These are phyloP conservation scores for Trichosporon coremiiforme DNA, from an alignment of 1,284 basidiomycete genomes.

Conservation along the genomic window DNA sequence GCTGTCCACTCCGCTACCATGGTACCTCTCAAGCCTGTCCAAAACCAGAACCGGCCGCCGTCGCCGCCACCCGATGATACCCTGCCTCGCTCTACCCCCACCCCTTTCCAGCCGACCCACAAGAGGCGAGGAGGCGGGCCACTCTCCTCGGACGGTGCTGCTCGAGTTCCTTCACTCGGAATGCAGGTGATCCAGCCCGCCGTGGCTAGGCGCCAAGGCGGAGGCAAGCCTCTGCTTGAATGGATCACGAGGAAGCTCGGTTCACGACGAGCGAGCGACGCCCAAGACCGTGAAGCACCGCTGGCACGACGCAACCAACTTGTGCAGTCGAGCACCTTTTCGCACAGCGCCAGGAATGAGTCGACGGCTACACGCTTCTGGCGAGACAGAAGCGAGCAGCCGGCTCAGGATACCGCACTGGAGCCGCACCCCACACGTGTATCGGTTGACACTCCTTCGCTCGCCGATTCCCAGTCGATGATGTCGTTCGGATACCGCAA, in stretches of 20 bases:
- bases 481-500: constrained; percentile 33
- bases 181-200: constrained; percentile 15
- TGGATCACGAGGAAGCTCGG: constrained; percentile 84
- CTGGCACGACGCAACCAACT: constrained; percentile 14
- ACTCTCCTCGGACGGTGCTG: constrained; percentile 5
- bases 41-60: constrained; percentile 2
- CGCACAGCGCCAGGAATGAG: constrained; percentile 11
- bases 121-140: background rate
- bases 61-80: constrained; percentile 10
- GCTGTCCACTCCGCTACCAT: constrained; percentile 12
- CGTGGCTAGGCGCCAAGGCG: constrained; percentile 12
- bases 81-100: background rate
- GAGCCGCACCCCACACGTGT: background rate
- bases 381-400: constrained; percentile 34
- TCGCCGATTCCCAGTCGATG: constrained; percentile 52
- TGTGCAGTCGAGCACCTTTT: constrained; percentile 17
- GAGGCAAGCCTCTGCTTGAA: constrained; percentile 75
- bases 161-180: background rate
- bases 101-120: background rate
- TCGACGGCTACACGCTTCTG: background rate
- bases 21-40: constrained; percentile 12
- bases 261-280: constrained; percentile 36
- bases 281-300: constrained; percentile 25
- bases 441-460: constrained; percentile 25
- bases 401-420: background rate